Percentiles rank a stretch among this genome's conserved stretches.
Evolutionary conservation across 768 basidiomycete species (phyloP).

Genomic region (Holtermanniella nyarrowii): DNA sequence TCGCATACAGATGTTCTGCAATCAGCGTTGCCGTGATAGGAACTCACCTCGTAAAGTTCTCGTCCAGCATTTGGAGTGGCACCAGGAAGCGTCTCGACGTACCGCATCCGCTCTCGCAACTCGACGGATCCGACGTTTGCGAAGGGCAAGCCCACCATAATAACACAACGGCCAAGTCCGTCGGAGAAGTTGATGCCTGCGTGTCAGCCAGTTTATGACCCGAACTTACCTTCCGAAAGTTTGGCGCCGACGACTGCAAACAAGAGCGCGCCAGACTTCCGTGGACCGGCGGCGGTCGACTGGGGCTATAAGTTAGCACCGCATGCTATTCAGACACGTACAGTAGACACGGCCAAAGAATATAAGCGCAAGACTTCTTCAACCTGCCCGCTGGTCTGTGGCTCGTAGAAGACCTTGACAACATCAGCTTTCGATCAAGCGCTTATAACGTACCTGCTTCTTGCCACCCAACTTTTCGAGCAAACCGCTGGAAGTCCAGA

Average conservation of each 20-base stretch:
- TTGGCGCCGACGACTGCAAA: constrained; percentile 96
- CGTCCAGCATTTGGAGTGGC: constrained; percentile 39
- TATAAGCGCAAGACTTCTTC: constrained; percentile 69
- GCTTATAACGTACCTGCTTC: constrained; percentile 54
- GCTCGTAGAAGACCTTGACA: constrained; percentile 75
- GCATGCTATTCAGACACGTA: no score
- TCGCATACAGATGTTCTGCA: constrained; percentile 41
- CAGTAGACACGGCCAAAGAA: constrained; percentile 46
- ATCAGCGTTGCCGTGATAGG: background rate
- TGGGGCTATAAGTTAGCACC: no score
- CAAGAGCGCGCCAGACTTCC: constrained; percentile 58
- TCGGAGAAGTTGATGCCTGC: constrained; percentile 57
- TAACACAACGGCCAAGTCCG: constrained; percentile 70
- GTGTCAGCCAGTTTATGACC: background rate
- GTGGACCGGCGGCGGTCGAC: background rate
- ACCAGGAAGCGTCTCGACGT: constrained; percentile 53
- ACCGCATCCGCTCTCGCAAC: constrained; percentile 80
- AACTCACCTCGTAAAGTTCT: constrained; percentile 62
- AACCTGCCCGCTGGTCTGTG: constrained; percentile 59
- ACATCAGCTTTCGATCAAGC: background rate
- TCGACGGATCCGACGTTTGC: constrained; percentile 85
- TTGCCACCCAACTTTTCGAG: constrained; percentile 55
- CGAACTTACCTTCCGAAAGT: constrained; percentile 62
- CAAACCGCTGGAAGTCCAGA: constrained; percentile 58
- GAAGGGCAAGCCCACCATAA: constrained; percentile 84